A percentile compares a stretch with the other conserved stretches of the same genome.
Conservation (phyloP, 345 rosid genomes). For the Ceriops tagal region DNA sequence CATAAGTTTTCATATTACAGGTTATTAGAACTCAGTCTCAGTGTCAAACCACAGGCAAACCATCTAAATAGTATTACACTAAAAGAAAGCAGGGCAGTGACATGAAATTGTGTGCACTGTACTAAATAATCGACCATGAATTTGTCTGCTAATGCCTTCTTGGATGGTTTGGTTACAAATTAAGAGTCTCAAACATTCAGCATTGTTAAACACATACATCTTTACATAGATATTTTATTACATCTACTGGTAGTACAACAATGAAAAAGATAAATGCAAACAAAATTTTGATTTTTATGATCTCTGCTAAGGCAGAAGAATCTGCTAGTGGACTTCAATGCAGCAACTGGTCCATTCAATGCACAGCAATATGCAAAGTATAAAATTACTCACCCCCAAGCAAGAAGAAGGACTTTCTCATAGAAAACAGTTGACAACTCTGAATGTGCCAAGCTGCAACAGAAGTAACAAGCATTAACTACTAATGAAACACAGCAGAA, state of each 20-base stretch:
- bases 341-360: no score
- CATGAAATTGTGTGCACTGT: neutral
- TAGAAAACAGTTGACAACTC: constrained; percentile 92
- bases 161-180: neutral
- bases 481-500: neutral
- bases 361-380: no score
- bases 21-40: neutral
- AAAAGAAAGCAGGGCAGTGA: neutral
- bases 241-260: no score
- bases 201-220: no score
- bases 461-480: constrained; percentile 15
- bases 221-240: no score
- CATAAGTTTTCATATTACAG: no score
- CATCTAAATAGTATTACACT: neutral
- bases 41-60: neutral
- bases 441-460: constrained; percentile 89
- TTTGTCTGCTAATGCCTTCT: neutral
- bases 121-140: neutral
- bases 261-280: no score
- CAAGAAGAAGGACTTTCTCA: constrained; percentile 91
- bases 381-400: constrained; percentile 76
- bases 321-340: no score
- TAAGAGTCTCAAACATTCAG: no score
- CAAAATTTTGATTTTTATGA: no score
- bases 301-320: no score